phyloP scores from a whole-genome alignment of 1,139 yeast species.

The Sugiyamaella pinicola region DNA sequence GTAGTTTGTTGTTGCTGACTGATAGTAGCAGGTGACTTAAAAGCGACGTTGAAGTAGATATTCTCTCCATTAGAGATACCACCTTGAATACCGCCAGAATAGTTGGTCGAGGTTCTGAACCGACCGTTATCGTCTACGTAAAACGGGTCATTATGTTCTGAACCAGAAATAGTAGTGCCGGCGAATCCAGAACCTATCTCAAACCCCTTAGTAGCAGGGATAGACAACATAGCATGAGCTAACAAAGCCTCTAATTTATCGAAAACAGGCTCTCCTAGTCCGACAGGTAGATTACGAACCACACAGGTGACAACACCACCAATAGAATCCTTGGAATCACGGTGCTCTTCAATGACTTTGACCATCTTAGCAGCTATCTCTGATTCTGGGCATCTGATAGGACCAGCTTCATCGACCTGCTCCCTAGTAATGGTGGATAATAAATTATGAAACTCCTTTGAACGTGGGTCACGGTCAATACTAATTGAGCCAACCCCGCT shows the following conservation, averaged over 20 bases:
- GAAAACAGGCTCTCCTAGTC: conserved; percentile 96
- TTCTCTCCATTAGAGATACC: conserved; percentile 96
- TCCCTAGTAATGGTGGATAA: conserved; percentile 82
- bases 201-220: conserved; percentile 97
- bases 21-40: conserved; percentile 97
- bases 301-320: conserved; percentile 99
- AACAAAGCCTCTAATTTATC: conserved; percentile 92
- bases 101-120: conserved; percentile 84
- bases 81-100: conserved; percentile 97
- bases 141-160: conserved; percentile 90
- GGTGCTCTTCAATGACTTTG: conserved; percentile 79
- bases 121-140: conserved; percentile 46
- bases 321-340: conserved; percentile 87
- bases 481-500: conserved; percentile 81
- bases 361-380: conserved; percentile 76
- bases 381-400: conserved; percentile 90
- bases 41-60: conserved; percentile 91
- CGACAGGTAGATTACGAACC: conserved; percentile 87
- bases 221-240: conserved; percentile 96
- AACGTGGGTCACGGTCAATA: conserved; percentile 72
- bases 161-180: conserved; percentile 89
- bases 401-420: conserved; percentile 82
- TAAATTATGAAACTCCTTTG: conserved; percentile 63
- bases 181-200: conserved; percentile 95
- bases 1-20: conserved; percentile 89